Percentiles rank a stretch among this genome's conserved stretches.
Evolutionary conservation across 202 grass and related monocot genomes (phyloP).

Genomic region (Setaria viridis): DNA sequence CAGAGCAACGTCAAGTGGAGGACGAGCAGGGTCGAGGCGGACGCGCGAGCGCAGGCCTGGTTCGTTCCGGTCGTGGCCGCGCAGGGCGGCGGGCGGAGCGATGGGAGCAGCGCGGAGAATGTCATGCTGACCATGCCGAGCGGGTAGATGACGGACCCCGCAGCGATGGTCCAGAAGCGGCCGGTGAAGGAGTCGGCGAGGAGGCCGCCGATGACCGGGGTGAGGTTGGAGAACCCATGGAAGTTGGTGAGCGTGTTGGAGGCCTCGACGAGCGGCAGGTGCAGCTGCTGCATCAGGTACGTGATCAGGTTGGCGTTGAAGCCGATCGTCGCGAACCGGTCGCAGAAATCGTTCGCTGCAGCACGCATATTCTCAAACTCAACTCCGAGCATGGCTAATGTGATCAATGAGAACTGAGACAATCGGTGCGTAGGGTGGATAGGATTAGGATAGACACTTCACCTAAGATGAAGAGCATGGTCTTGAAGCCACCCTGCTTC

Average conservation of each 20-base stretch:
- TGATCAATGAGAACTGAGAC: background rate
- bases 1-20: conserved; percentile 64
- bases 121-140: conserved; percentile 75
- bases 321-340: conserved; percentile 66
- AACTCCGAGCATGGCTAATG: background rate
- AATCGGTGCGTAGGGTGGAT: background rate
- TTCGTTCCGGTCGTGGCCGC: background rate
- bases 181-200: conserved; percentile 53
- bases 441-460: background rate
- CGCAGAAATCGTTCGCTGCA: conserved; percentile 73
- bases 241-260: conserved; percentile 82
- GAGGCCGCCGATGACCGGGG: conserved; percentile 65
- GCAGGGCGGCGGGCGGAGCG: conserved; percentile 52
- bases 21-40: conserved; percentile 28
- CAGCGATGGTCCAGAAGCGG: conserved; percentile 60
- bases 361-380: background rate
- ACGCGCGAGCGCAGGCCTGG: conserved; percentile 33
- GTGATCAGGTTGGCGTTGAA: conserved; percentile 84
- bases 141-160: conserved; percentile 75
- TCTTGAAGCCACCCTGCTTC: conserved; percentile 56
- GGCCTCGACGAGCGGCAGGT: conserved; percentile 75
- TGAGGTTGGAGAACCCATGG: conserved; percentile 69
- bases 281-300: conserved; percentile 72
- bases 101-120: conserved; percentile 48
- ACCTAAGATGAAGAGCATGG: conserved; percentile 72